A percentile compares a stretch with the other conserved stretches of the same genome.
Conservation (phyloP, 305 asterid species). For the Fraxinus latifolia region DNA sequence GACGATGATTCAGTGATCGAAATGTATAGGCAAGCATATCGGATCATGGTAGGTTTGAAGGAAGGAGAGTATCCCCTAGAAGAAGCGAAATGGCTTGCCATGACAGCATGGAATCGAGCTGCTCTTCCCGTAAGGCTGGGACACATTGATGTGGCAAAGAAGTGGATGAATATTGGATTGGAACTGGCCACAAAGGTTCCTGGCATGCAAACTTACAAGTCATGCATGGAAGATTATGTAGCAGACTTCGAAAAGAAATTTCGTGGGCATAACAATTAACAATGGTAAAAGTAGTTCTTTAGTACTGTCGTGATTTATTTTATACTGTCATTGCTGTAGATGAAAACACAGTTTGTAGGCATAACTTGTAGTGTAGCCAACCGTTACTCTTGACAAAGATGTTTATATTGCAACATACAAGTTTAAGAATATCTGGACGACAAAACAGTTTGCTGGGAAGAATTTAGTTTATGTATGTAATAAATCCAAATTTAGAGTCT, state of each 20-base stretch:
- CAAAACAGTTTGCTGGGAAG: neutral
- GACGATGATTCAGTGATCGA: slow-evolving; percentile 59
- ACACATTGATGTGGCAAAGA: slow-evolving; percentile 53
- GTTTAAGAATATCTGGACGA: neutral
- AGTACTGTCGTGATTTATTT: slow-evolving; percentile 27
- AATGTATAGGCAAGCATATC: slow-evolving; percentile 64
- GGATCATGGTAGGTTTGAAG: slow-evolving; percentile 85
- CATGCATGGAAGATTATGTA: slow-evolving; percentile 84
- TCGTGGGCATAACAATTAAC: slow-evolving; percentile 27
- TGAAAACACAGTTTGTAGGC: neutral
- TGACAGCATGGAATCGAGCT: slow-evolving; percentile 97
- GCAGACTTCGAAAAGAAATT: slow-evolving; percentile 48
- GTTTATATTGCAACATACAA: neutral
- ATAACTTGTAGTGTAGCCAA: neutral
- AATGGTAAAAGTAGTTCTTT: slow-evolving; percentile 30
- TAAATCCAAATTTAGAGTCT: too few relatives aligned
- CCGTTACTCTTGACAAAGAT: neutral
- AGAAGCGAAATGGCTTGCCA: slow-evolving; percentile 90
- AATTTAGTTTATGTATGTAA: too few relatives aligned
- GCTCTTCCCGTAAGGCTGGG: slow-evolving; percentile 80
- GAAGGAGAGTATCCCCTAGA: slow-evolving; percentile 83
- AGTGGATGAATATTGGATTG: slow-evolving; percentile 84
- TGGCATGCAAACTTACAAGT: slow-evolving; percentile 65
- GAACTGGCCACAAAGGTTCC: slow-evolving; percentile 69
- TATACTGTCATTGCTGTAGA: neutral